These are phyloP conservation scores for Caloboletus firmus DNA, from an alignment of 1,284 basidiomycete species.

Conservation along the genomic window DNA sequence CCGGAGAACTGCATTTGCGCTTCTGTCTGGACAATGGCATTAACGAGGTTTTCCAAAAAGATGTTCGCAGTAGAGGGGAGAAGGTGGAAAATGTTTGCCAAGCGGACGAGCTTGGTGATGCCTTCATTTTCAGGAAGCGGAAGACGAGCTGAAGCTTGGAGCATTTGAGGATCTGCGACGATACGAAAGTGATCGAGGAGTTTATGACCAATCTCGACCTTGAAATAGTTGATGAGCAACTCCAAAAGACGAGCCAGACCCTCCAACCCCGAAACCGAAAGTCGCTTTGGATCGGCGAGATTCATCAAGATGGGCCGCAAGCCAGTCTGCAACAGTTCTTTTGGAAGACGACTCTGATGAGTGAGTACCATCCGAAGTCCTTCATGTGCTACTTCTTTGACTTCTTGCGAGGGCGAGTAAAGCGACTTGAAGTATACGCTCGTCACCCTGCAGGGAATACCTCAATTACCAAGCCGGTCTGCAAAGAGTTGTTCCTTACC, in stretches of 20 bases:
- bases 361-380: conserved; percentile 88
- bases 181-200: conserved; percentile 94
- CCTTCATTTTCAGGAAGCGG: conserved; percentile 88
- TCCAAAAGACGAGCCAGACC: conserved; percentile 95
- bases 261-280: conserved; percentile 94
- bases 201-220: conserved; percentile 98
- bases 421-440: conserved; percentile 98
- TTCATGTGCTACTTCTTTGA: conserved; percentile 95
- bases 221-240: conserved; percentile 98
- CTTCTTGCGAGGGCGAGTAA: conserved; percentile 90
- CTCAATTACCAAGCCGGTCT: conserved; percentile 11
- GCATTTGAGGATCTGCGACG: conserved; percentile 83
- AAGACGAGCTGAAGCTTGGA: conserved; percentile 75
- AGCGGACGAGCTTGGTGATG: conserved; percentile 89
- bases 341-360: conserved; percentile 91
- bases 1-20: conserved; percentile 87
- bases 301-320: conserved; percentile 97
- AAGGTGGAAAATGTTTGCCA: conserved; percentile 97
- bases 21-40: conserved; percentile 92
- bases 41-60: conserved; percentile 87
- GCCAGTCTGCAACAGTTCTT: conserved; percentile 94
- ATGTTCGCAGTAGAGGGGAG: conserved; percentile 91
- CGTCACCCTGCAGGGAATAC: conserved; percentile 64
- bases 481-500: conserved; percentile 46
- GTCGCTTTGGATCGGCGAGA: conserved; percentile 91